These are phyloP conservation scores for Hypoxylon sp. DNA, from an alignment of 2,329 filamentous ascomycete genomes.

Conservation along the genomic window DNA sequence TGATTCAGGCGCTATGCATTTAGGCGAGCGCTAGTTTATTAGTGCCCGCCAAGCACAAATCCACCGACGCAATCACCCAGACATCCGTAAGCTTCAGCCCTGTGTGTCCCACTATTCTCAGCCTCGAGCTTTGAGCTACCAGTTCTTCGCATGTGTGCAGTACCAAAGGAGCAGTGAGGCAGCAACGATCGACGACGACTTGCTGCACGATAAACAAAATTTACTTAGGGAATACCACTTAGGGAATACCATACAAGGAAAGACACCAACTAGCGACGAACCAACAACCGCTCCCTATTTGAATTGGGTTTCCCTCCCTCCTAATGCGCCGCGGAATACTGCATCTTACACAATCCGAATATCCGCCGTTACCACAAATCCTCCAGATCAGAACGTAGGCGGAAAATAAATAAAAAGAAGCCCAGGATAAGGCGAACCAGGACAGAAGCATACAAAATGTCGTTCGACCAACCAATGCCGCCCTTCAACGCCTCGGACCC, in stretches of 20 bases:
- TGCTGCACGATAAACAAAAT: neutral
- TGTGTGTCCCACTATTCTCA: slow-evolving; percentile 38
- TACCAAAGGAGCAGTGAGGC: neutral
- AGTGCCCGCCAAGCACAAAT: slow-evolving; percentile 5
- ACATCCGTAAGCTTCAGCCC: slow-evolving; percentile 27
- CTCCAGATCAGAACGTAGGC: neutral
- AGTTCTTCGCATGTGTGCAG: neutral
- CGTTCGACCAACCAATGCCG: slow-evolving; percentile 78
- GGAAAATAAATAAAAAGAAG: slow-evolving; percentile 6
- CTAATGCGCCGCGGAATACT: slow-evolving; percentile 35
- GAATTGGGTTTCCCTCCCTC: neutral
- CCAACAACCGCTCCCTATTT: neutral
- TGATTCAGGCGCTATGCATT: slow-evolving; percentile 13
- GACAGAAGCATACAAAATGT: slow-evolving; percentile 66
- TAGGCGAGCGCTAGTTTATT: slow-evolving; percentile 14
- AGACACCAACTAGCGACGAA: neutral
- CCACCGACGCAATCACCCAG: slow-evolving; percentile 11
- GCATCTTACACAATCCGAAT: neutral
- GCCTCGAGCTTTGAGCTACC: slow-evolving; percentile 33
- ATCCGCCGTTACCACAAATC: neutral
- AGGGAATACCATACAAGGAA: neutral
- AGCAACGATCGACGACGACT: neutral
- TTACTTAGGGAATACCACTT: no score
- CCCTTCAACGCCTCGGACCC: slow-evolving; percentile 82
- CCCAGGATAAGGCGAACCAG: slow-evolving; percentile 8